phyloP scores from a whole-genome alignment of 2,329 filamentous ascomycete genomes.

The Harringtonia aguacate region DNA sequence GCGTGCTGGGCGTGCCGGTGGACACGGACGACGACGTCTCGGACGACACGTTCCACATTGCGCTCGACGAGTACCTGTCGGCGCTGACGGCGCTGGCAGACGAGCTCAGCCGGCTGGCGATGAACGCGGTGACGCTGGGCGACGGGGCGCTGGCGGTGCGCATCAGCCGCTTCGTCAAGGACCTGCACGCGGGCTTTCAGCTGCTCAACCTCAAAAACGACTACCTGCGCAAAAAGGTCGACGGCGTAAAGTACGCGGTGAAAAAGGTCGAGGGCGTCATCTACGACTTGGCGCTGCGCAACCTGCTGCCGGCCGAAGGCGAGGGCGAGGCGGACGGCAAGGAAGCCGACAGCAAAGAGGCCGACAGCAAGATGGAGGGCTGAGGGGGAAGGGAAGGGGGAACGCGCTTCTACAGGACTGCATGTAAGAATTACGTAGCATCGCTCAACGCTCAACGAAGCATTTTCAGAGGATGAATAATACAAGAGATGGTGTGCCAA shows the following conservation, averaged over 20 bases:
- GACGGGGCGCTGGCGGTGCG: constrained; percentile 78
- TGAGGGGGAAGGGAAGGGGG: constrained; percentile 1
- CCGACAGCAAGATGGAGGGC: constrained; percentile 9
- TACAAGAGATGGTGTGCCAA: background rate
- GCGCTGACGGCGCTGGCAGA: constrained; percentile 79
- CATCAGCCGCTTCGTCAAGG: constrained; percentile 89
- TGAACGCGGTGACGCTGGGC: constrained; percentile 87
- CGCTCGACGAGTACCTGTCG: constrained; percentile 93
- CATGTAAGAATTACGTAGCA: too few species aligned
- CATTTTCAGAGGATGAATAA: too few species aligned
- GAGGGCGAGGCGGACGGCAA: constrained; percentile 14
- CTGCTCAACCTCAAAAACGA: constrained; percentile 97
- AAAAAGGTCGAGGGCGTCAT: constrained; percentile 98
- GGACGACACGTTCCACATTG: constrained; percentile 79
- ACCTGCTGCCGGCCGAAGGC: constrained; percentile 51
- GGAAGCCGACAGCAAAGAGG: background rate
- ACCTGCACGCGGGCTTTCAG: constrained; percentile 92
- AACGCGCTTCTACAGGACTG: background rate
- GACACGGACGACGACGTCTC: constrained; percentile 65
- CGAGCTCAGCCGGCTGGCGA: constrained; percentile 80
- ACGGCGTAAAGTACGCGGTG: constrained; percentile 93
- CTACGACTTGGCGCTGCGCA: constrained; percentile 84
- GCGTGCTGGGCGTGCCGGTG: constrained; percentile 70
- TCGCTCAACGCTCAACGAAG: too few species aligned
- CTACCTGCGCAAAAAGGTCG: constrained; percentile 72